phyloP scores from a whole-genome alignment of 2,329 filamentous ascomycete species.

The Trichophyton benhamiae region DNA sequence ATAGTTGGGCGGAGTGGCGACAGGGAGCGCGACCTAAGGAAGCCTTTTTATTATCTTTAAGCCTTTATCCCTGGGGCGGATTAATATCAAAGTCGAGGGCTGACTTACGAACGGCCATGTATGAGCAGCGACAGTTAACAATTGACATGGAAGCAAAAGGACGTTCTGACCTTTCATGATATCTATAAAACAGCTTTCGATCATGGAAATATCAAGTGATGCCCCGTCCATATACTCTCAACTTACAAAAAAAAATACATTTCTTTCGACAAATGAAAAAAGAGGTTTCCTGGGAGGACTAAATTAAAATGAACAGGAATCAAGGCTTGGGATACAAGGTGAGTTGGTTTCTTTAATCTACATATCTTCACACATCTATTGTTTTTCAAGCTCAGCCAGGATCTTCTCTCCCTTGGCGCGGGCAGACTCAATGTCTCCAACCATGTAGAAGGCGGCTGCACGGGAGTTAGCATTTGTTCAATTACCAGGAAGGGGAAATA shows the following conservation, averaged over 20 bases:
- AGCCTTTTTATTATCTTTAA: no score
- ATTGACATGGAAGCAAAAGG: neutral
- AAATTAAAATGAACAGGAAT: constrained; percentile 5
- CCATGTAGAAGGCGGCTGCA: constrained; percentile 78
- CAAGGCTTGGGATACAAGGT: constrained; percentile 5
- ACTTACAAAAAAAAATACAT: constrained; percentile 5
- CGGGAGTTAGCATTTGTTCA: neutral
- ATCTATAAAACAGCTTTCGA: constrained; percentile 4
- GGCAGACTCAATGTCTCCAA: constrained; percentile 87
- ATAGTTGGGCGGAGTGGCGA: neutral
- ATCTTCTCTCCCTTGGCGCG: constrained; percentile 99
- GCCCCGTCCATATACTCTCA: neutral
- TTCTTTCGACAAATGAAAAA: constrained; percentile 3
- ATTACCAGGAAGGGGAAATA: constrained; percentile 5
- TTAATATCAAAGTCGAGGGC: no score
- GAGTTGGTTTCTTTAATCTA: constrained; percentile 9
- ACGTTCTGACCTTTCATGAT: constrained; percentile 2
- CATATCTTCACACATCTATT: constrained; percentile 13
- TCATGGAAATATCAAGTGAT: constrained; percentile 5
- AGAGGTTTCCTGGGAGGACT: constrained; percentile 5
- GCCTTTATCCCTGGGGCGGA: no score
- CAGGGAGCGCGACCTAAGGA: neutral
- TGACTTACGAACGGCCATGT: neutral
- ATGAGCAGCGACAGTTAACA: neutral
- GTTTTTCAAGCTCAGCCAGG: constrained; percentile 75